phyloP scores from a whole-genome alignment of 371 early-diverging fungal species.

The Mucor lusitanicus region DNA sequence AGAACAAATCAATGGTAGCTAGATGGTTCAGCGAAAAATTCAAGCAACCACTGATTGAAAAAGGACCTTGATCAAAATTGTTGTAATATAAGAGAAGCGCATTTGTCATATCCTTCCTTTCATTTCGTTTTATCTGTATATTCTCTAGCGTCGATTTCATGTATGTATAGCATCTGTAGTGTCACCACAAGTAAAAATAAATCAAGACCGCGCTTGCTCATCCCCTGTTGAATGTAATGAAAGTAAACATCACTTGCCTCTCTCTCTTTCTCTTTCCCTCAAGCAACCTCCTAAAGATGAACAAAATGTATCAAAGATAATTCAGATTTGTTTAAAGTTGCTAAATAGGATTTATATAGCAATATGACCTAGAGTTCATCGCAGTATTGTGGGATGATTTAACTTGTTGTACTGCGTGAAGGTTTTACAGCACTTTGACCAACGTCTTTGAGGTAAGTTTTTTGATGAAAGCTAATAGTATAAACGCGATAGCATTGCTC shows the following conservation, averaged over 20 bases:
- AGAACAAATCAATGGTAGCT: too few relatives aligned
- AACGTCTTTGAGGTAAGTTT: too few relatives aligned
- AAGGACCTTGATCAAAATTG: background rate
- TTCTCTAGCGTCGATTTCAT: background rate
- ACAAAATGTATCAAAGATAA: background rate
- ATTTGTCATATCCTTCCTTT: background rate
- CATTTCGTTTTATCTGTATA: background rate
- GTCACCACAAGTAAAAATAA: constrained; percentile 4
- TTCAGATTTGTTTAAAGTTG: background rate
- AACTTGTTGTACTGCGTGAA: too few relatives aligned
- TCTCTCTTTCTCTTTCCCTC: background rate
- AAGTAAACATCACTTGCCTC: background rate
- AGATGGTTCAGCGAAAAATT: too few relatives aligned
- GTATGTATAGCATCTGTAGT: background rate
- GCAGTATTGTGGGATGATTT: background rate
- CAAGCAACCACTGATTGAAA: background rate
- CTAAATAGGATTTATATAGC: background rate
- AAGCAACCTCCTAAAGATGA: background rate
- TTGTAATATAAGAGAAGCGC: background rate
- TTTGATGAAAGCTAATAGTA: too few relatives aligned
- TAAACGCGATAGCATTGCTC: too few relatives aligned
- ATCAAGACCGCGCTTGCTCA: background rate
- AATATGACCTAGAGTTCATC: background rate
- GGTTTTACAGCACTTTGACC: too few relatives aligned
- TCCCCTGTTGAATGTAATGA: background rate